Evolutionary conservation across 257 asterid species (phyloP).

Genomic region (Primulina tabacum): DNA sequence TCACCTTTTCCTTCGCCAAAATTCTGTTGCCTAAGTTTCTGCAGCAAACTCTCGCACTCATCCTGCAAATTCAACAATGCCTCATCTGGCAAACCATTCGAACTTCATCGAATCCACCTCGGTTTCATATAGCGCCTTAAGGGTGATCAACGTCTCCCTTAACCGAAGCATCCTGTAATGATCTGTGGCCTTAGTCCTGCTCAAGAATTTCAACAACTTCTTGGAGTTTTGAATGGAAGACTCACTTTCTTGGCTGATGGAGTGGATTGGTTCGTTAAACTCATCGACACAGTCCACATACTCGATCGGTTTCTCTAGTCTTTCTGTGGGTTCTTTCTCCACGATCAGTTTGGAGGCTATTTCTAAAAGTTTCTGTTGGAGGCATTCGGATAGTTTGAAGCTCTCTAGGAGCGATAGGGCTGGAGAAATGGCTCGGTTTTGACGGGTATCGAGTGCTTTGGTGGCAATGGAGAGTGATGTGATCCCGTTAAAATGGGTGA

Average conservation of each 20-base stretch:
- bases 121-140: constrained; percentile 58
- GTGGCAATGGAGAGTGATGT: constrained; percentile 69
- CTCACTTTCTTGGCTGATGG: constrained; percentile 55
- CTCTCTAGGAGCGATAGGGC: constrained; percentile 63
- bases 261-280: constrained; percentile 41
- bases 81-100: constrained; percentile 74
- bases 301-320: constrained; percentile 47
- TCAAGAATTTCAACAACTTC: constrained; percentile 85
- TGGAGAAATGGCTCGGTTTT: constrained; percentile 69
- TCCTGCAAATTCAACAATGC: constrained; percentile 81
- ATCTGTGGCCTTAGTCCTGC: constrained; percentile 84
- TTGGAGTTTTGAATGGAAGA: constrained; percentile 70
- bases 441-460: constrained; percentile 67
- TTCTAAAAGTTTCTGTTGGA: constrained; percentile 49
- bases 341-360: constrained; percentile 36
- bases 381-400: constrained; percentile 60
- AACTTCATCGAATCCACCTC: constrained; percentile 75
- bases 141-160: constrained; percentile 63
- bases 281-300: constrained; percentile 56
- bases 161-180: constrained; percentile 50
- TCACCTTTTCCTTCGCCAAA: constrained; percentile 23
- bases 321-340: constrained; percentile 37
- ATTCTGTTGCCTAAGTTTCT: constrained; percentile 44
- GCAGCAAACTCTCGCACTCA: constrained; percentile 65
- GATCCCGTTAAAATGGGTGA: too few species aligned